Percentiles rank a stretch among this genome's conserved stretches.
These are phyloP conservation scores for Grifola frondosa DNA, from an alignment of 1,284 basidiomycete species.

Conservation along the genomic window DNA sequence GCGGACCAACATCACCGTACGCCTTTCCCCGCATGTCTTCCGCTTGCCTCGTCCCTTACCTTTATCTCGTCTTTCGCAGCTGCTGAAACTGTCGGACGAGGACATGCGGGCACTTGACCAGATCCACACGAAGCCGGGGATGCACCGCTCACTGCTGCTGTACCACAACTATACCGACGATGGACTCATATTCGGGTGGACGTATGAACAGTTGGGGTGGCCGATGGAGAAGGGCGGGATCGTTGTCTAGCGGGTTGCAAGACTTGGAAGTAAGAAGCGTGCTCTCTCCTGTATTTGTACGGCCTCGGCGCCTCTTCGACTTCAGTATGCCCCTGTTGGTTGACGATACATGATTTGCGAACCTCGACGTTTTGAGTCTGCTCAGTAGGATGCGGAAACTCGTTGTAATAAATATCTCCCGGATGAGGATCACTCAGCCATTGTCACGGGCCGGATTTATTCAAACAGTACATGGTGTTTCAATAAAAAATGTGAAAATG, in stretches of 20 bases:
- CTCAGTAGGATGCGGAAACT: too few relatives aligned
- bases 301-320: too few relatives aligned
- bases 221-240: slow-evolving; percentile 41
- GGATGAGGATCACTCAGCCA: too few relatives aligned
- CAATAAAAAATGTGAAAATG: too few relatives aligned
- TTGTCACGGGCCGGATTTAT: too few relatives aligned
- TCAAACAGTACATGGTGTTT: too few relatives aligned
- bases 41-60: background rate
- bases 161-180: slow-evolving; percentile 32
- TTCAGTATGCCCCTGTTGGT: too few relatives aligned
- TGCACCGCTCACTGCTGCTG: slow-evolving; percentile 43
- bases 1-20: slow-evolving; percentile 45
- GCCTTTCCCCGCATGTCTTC: slow-evolving; percentile 3
- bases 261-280: background rate
- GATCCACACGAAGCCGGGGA: slow-evolving; percentile 44
- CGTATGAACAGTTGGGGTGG: slow-evolving; percentile 51
- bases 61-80: slow-evolving; percentile 26
- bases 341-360: too few relatives aligned
- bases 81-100: slow-evolving; percentile 36
- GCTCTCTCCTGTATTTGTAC: too few relatives aligned
- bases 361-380: too few relatives aligned
- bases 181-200: slow-evolving; percentile 47
- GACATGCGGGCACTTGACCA: slow-evolving; percentile 40
- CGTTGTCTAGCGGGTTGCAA: slow-evolving; percentile 14
- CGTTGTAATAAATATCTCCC: too few relatives aligned